phyloP scores from a whole-genome alignment of 1,284 basidiomycete genomes.

The Ceratobasidium sp. region DNA sequence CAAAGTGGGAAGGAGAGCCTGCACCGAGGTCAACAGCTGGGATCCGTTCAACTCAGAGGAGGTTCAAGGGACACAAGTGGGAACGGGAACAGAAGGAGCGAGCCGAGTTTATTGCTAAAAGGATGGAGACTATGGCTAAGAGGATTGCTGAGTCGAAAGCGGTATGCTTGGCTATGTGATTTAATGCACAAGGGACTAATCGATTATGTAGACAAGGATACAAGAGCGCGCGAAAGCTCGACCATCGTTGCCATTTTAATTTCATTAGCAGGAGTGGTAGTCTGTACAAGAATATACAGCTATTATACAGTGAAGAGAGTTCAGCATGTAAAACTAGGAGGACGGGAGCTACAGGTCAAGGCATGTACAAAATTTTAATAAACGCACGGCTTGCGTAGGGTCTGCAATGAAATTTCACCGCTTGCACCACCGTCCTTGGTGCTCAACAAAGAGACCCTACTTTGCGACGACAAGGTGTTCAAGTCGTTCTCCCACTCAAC shows the following conservation, averaged over 20 bases:
- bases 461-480: background rate
- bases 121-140: conserved; percentile 45
- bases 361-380: background rate
- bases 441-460: background rate
- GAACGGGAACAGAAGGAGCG: conserved; percentile 56
- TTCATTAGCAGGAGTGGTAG: background rate
- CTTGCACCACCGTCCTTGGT: background rate
- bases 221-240: conserved; percentile 37
- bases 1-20: conserved; percentile 66
- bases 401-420: conserved; percentile 3
- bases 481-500: conserved; percentile 6
- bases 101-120: conserved; percentile 44
- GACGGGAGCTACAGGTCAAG: background rate
- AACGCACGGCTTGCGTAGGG: background rate
- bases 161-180: conserved; percentile 8
- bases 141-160: conserved; percentile 41
- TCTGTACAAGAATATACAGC: conserved; percentile 8
- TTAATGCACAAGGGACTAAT: background rate
- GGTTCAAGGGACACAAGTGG: conserved; percentile 88
- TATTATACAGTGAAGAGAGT: background rate
- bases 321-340: background rate
- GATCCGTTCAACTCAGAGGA: conserved; percentile 63
- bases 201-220: conserved; percentile 18
- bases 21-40: conserved; percentile 53
- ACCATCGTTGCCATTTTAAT: conserved; percentile 37